A percentile compares a stretch with the other conserved stretches of the same genome.
phyloP scores from a whole-genome alignment of 768 basidiomycete species.

The Steccherinum ochraceum region DNA sequence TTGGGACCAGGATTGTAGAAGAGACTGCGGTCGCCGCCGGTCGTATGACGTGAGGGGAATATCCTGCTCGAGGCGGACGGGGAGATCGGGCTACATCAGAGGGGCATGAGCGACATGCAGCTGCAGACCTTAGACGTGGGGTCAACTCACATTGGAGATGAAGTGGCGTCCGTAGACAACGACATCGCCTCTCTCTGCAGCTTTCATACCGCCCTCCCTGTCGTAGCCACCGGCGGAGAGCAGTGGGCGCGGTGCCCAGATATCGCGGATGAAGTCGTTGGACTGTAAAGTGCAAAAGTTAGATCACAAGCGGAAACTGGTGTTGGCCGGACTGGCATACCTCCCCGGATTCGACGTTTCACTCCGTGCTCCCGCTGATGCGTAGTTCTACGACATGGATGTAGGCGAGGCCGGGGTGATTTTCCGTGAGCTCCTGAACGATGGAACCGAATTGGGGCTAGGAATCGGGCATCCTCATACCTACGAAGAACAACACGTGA shows the following conservation, averaged over 20 bases:
- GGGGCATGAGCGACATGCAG: conserved; percentile 7
- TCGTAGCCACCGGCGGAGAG: conserved; percentile 18
- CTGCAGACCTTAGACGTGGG: no score
- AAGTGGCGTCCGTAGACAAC: conserved; percentile 7
- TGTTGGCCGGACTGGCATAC: conserved; percentile 7
- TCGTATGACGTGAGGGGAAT: conserved; percentile 4
- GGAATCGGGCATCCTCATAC: conserved; percentile 49
- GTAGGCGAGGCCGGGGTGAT: conserved; percentile 34
- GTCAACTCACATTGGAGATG: conserved; percentile 6
- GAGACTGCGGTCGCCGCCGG: background rate
- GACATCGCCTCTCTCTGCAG: conserved; percentile 10
- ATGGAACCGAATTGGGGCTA: conserved; percentile 48
- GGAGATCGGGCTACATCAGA: conserved; percentile 9
- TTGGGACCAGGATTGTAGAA: conserved; percentile 4
- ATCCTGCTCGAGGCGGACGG: conserved; percentile 11
- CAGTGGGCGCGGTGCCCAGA: conserved; percentile 13
- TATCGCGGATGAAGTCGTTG: conserved; percentile 20
- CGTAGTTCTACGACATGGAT: conserved; percentile 28
- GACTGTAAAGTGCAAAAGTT: conserved; percentile 1
- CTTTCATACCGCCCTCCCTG: conserved; percentile 9
- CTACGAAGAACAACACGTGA: conserved; percentile 13
- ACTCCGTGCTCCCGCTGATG: background rate
- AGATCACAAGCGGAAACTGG: no score
- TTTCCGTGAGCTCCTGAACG: conserved; percentile 18
- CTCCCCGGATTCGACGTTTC: conserved; percentile 19